Evolutionary conservation across 192 early-diverging fungal genomes (phyloP), one percentile per base, ranked within the genome.

Genomic region (Coemansia furcata): DNA sequence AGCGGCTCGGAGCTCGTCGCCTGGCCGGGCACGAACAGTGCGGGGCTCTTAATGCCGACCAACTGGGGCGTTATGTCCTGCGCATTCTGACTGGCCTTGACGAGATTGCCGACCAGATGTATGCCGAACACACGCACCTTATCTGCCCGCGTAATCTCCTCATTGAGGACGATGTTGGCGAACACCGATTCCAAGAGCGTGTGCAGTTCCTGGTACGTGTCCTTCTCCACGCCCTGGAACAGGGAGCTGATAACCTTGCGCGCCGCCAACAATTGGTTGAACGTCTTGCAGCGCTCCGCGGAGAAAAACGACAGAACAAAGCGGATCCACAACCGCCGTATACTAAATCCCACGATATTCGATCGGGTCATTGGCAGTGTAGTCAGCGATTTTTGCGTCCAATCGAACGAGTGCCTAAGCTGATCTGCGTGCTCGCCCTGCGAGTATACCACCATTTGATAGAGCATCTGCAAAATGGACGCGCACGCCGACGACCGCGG

Each of bases 271-370:
- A 83, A 52, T 69, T 74, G 76, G 23, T 38, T 68, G 19, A 37
- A 58, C 17, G 65, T 47, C 32, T 60, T 66, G 66, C 75, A 78
- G 23, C 65, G 43, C 38, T 73, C 73, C n/a, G 59, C 74, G 0
- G 69, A 55, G 66, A 83, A 83, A 39, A 83, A 83, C 32, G 66
- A 58, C 4, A 83, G 36, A 47, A 83, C 80, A 72, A 72, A 83
- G 29, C 80, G 72, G 14, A 62, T 72, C 80, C 80, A 83, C 47
- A 78, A 58, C n/a, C 67, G 55, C 8, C 80, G 61, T 19, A 77
- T 67, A 65, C 76, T 75, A n/a, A 75, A 68, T 7, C 76, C 80
- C 6, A 69, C 64, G 6, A 72, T 66, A 6, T 43, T 65, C 14
- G 74, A 66, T 12, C 79, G 55, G 15, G 67, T 65, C 23, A 23